Base-by-base conservation (phyloP, 129 eudicot genomes). In the Centella asiatica region DNA sequence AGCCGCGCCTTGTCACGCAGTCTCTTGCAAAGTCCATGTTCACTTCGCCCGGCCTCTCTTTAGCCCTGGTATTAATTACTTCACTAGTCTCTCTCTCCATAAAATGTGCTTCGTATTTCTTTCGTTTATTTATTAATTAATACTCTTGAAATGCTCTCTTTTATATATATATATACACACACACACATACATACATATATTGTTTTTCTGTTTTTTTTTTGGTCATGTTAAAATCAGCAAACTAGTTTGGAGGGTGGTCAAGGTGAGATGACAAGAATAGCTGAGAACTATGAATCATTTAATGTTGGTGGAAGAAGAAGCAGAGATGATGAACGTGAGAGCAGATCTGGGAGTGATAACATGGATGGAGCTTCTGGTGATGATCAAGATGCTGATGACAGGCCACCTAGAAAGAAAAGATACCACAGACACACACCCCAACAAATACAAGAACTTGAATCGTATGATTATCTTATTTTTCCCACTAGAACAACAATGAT, bases 341-440 rank as follows among this genome's bases (percentile, higher is more conserved):
- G 99, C 72, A 92, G 95, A 87, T 92, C 99, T 72, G 99, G 96
- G 1, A 87, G 96, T 74, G 99, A 80, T 74, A 80, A 92, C 74
- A 72, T 92, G 90, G 99, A 92, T 20, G 96, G 90, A 25, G 96
- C 69, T 20, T 87, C 92, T 36, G 95, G 96, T 31, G 99, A 90
- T 69, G 99, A 92, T 66, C 95, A 75, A 44, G 96, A 92, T 47
- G 88, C 76, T 36, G 76, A 85, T 66, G 99, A 87, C 67, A 80
- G 82, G 51, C 99, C 99, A 8, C 88, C 92, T 10, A 67, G 88
- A 44, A 92, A 92, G 71, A 92, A 92, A 61, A 63, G 99, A 76
- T 92, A 92, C 82, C 99, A 92, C 79, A 88, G 96, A 58, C 99
- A 92, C 79, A 92, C 96, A 4, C 99, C 99, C 46, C 99, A 87